Base-by-base conservation (phyloP, 306 rosid genomes). In the Lotus japonicus region DNA sequence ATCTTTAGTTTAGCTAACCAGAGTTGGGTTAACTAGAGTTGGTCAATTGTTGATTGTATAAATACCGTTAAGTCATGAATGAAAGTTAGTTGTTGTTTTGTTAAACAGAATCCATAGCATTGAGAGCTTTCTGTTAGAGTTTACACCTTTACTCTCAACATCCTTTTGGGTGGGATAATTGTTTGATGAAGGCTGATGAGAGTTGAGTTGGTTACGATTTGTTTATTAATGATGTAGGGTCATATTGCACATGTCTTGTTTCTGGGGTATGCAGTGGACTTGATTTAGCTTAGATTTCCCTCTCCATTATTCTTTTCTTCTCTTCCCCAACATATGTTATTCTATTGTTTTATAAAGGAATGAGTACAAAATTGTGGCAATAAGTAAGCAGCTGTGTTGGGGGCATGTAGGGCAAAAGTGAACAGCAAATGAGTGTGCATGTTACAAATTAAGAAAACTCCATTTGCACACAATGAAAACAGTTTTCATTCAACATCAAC, bases 221-320 rank as follows among this genome's bases (percentile, higher is more conserved):
- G 18, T 64, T 48, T 18, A 23, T 65, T 51, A n/a, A 16, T 54
- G 33, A 52, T 68, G 66, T 43, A 11, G 60, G 57, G 58, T 50
- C 18, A 31, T 9, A 41, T 57, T 41, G 74, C 88, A 87, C 83
- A 79, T 84, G 89, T 64, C 53, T 74, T 83, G 86, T 78, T 73
- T 36, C 33, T 49, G 16, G 45, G 58, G 44, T 60, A 49, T 36
- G 23, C 15, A 15, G 61, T n/a, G n/a, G 19, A 51, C 17, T 50
- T 52, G 64, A 57, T 28, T 45, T 69, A 64, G 42, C 54, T 21
- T 62, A 56, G 60, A 56, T 61, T 62, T 57, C 7, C 23, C 17
- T 44, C 50, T 61, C 11, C 16, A 5, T 31, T 31, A 5, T 31
- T 31, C 3, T 2, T 8, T 6, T 38, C 21, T 75, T 67, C 62